Percentiles rank a stretch among this genome's conserved stretches.
Evolutionary conservation across 2,329 filamentous ascomycete genomes (phyloP).

Genomic region (Myriosclerotinia duriaeana): DNA sequence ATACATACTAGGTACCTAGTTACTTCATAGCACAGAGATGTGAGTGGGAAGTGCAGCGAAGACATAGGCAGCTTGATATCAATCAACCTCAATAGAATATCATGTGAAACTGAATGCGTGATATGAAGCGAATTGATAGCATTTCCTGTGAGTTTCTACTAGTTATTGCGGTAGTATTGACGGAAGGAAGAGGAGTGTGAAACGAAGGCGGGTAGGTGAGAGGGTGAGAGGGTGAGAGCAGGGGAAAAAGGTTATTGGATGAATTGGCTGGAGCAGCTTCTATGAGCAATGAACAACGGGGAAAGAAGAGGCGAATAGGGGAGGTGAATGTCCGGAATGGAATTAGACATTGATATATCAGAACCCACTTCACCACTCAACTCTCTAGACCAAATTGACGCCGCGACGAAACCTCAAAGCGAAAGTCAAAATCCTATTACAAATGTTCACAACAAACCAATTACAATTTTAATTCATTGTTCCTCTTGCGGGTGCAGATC

Average conservation of each 20-base stretch:
- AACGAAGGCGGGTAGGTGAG: not conserved
- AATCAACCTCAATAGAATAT: not conserved
- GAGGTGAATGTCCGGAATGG: constrained; percentile 10
- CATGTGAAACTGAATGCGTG: not conserved
- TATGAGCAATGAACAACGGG: not conserved
- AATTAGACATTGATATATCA: no score
- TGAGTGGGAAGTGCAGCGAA: not conserved
- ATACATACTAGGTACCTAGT: not conserved
- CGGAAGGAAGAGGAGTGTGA: not conserved
- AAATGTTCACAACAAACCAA: not conserved
- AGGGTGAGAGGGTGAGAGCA: not conserved
- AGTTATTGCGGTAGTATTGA: no score
- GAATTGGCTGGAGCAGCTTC: not conserved
- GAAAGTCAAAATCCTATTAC: not conserved
- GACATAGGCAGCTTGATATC: not conserved
- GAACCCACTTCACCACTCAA: not conserved
- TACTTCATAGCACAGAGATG: not conserved
- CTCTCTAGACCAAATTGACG: not conserved
- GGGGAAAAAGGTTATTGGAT: not conserved
- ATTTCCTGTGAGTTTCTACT: no score
- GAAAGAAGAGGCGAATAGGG: not conserved
- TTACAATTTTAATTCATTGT: not conserved
- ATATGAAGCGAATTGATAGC: not conserved
- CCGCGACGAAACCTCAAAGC: not conserved
- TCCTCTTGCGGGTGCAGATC: constrained; percentile 5